phyloP scores from a whole-genome alignment of 345 rosid genomes.

The Salix arbutifolia region DNA sequence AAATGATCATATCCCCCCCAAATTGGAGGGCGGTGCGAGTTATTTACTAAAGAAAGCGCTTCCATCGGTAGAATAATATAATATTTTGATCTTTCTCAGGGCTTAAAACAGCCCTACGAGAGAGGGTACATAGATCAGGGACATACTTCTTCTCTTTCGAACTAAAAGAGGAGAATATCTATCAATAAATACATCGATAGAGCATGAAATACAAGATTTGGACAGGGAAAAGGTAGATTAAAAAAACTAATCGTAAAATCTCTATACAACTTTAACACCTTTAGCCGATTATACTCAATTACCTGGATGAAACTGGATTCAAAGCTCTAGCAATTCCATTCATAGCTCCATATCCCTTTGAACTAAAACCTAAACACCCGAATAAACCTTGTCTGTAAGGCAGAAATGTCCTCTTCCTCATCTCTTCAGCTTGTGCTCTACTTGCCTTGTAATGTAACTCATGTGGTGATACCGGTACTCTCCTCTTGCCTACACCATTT shows the following conservation, averaged over 20 bases:
- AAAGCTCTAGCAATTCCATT: constrained; percentile 83
- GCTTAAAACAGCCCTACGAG: constrained; percentile 3
- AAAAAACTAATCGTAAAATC: constrained; percentile 2
- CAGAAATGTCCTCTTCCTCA: constrained; percentile 91
- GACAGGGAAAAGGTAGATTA: not conserved
- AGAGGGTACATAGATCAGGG: constrained; percentile 6
- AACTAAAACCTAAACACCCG: constrained; percentile 95
- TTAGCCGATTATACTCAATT: constrained; percentile 5
- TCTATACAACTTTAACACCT: constrained; percentile 14
- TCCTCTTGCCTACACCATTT: constrained; percentile 58
- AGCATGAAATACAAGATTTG: not conserved
- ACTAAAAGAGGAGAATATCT: constrained; percentile 6
- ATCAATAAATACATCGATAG: constrained; percentile 6
- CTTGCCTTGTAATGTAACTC: constrained; percentile 87
- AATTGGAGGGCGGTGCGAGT: not conserved
- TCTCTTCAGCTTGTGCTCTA: constrained; percentile 92
- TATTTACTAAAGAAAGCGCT: not conserved
- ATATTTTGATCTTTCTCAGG: not conserved
- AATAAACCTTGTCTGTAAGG: constrained; percentile 92
- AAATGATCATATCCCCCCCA: not conserved
- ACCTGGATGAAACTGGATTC: constrained; percentile 91
- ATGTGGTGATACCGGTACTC: constrained; percentile 73
- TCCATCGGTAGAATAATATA: not conserved
- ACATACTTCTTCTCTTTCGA: constrained; percentile 10
- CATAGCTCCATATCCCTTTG: constrained; percentile 90